These are phyloP conservation scores for Pichia scutulata DNA, from an alignment of 805 yeast genomes.

Conservation along the genomic window DNA sequence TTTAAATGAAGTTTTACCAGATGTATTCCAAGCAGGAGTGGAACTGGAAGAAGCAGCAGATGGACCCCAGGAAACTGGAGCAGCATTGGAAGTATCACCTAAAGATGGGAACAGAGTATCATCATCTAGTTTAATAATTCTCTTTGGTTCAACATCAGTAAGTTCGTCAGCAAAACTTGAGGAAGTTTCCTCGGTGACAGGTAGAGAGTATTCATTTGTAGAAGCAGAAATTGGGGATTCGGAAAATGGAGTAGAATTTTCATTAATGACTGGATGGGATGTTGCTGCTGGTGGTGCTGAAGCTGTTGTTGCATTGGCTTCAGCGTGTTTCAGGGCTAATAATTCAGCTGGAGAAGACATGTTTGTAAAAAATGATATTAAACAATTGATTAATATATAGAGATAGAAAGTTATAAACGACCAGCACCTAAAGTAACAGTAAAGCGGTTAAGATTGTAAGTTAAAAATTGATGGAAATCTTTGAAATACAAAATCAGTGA, in stretches of 20 bases:
- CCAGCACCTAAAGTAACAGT: not conserved
- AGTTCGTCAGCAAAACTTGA: constrained; percentile 3
- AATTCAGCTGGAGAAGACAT: constrained; percentile 36
- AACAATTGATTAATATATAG: not conserved
- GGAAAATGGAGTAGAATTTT: constrained; percentile 6
- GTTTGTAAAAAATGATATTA: not conserved
- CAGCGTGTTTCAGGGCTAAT: constrained; percentile 31
- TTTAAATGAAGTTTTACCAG: constrained; percentile 21
- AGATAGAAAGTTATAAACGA: not conserved
- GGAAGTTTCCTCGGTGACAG: not conserved
- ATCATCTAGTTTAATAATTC: constrained; percentile 32
- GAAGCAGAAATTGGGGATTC: constrained; percentile 10
- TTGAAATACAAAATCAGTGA: not conserved
- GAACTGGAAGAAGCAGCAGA: constrained; percentile 12
- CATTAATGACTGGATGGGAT: constrained; percentile 10
- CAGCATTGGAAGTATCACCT: constrained; percentile 37
- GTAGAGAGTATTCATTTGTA: not conserved
- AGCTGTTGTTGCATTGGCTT: constrained; percentile 9
- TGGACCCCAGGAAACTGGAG: constrained; percentile 38
- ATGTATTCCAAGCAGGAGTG: constrained; percentile 15
- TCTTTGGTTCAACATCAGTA: constrained; percentile 4
- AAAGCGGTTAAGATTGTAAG: not conserved
- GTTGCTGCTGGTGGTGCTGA: constrained; percentile 12
- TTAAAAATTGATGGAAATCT: not conserved
- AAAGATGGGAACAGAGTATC: constrained; percentile 60